Conservation (phyloP, 2,329 filamentous ascomycete genomes). For the Exserohilum turcica region DNA sequence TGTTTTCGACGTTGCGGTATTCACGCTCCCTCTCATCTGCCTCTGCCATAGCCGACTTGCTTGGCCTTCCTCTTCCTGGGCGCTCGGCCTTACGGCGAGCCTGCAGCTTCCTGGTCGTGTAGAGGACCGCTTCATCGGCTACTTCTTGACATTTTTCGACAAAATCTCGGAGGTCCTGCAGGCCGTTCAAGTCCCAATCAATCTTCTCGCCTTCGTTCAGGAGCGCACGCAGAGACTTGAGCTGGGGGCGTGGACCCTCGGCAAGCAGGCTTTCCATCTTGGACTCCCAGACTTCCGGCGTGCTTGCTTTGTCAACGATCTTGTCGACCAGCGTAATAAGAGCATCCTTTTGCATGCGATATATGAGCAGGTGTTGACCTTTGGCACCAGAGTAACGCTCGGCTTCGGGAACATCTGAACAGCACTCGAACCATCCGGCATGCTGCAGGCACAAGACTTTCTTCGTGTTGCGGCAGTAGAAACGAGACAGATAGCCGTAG, state of each 20-base stretch:
- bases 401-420: conserved; percentile 64
- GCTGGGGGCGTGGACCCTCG: conserved; percentile 79
- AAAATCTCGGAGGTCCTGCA: conserved; percentile 82
- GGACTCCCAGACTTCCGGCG: conserved; percentile 87
- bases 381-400: conserved; percentile 65
- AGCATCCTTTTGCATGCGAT: conserved; percentile 75
- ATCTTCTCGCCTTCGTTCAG: conserved; percentile 96
- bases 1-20: conserved; percentile 84
- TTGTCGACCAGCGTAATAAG: conserved; percentile 72
- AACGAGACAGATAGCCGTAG: conserved; percentile 88
- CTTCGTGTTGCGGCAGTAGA: conserved; percentile 79
- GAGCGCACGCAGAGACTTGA: conserved; percentile 83
- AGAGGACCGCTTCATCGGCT: conserved; percentile 95
- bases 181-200: conserved; percentile 82
- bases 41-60: conserved; percentile 67
- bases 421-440: conserved; percentile 80
- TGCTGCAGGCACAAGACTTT: conserved; percentile 85
- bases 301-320: conserved; percentile 81
- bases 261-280: conserved; percentile 86
- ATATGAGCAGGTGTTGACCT: conserved; percentile 72
- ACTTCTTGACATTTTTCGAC: conserved; percentile 97
- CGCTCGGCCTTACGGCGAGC: conserved; percentile 95
- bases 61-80: conserved; percentile 75
- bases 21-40: conserved; percentile 83
- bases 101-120: conserved; percentile 96